These are phyloP conservation scores for Obelidium mucronatum DNA, from an alignment of 192 early-diverging fungal genomes.

Conservation along the genomic window DNA sequence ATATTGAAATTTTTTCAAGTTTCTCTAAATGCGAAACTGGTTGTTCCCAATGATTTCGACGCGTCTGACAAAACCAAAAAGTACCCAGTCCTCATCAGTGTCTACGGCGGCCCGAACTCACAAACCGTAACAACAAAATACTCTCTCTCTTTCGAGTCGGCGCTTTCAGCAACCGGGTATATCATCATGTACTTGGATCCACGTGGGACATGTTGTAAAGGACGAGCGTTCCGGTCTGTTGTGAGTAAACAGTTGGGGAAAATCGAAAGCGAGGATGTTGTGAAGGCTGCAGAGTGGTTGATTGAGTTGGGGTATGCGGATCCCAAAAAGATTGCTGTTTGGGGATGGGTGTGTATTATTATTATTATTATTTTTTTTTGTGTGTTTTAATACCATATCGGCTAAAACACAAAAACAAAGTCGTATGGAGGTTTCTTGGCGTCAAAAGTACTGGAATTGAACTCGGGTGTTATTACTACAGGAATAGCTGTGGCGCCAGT, in stretches of 20 bases:
- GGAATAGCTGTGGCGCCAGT: slow-evolving; percentile 97
- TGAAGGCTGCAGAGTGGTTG: slow-evolving; percentile 79
- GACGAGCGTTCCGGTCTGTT: slow-evolving; percentile 77
- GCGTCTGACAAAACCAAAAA: slow-evolving; percentile 56
- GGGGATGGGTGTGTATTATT: slow-evolving; percentile 82
- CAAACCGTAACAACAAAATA: slow-evolving; percentile 63
- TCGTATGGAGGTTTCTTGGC: slow-evolving; percentile 93
- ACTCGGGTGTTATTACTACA: slow-evolving; percentile 80
- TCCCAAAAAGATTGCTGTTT: slow-evolving; percentile 80
- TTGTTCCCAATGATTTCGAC: slow-evolving; percentile 83
- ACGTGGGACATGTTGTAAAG: slow-evolving; percentile 88
- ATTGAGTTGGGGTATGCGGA: slow-evolving; percentile 79
- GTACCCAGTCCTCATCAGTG: slow-evolving; percentile 88
- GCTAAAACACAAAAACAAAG: too few relatives aligned
- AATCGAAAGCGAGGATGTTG: slow-evolving; percentile 85
- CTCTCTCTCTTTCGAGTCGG: slow-evolving; percentile 43
- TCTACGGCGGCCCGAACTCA: slow-evolving; percentile 89
- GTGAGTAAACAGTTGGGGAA: slow-evolving; percentile 83
- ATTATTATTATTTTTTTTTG: neutral
- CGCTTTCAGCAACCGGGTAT: slow-evolving; percentile 52
- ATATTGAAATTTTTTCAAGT: neutral
- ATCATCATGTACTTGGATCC: slow-evolving; percentile 72
- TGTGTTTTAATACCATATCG: too few relatives aligned
- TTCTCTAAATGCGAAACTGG: slow-evolving; percentile 75
- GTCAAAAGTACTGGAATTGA: slow-evolving; percentile 82